Conservation (phyloP, 257 asterid genomes). For the Solanum medicagineum region DNA sequence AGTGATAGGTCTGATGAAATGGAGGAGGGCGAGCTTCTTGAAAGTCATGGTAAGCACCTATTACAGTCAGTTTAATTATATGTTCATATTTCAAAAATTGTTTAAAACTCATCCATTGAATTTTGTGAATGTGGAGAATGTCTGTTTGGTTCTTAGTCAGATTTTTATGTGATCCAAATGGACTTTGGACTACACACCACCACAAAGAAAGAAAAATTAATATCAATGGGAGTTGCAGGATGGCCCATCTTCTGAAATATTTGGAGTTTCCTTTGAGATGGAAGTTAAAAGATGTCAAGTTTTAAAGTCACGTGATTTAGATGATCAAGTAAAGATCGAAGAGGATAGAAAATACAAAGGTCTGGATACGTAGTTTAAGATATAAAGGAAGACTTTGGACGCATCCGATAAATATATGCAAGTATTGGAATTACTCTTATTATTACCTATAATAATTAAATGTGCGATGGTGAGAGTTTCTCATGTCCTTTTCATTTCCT, state of each 20-base stretch:
- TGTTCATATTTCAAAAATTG: neutral
- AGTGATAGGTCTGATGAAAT: conserved; percentile 49
- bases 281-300: neutral
- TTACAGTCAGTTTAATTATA: neutral
- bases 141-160: neutral
- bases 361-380: neutral
- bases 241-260: neutral
- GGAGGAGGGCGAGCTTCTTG: conserved; percentile 95
- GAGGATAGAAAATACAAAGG: neutral
- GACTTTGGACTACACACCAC: neutral
- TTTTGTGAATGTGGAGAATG: neutral
- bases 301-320: neutral
- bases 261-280: neutral
- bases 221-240: neutral
- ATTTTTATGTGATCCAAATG: neutral
- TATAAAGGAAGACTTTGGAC: neutral
- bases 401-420: neutral
- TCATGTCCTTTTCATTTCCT: neutral
- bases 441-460: neutral
- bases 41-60: conserved; percentile 51
- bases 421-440: neutral
- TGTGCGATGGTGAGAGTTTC: neutral
- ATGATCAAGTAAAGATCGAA: neutral
- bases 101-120: neutral
- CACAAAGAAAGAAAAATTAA: neutral